Percentiles rank a stretch among this genome's conserved stretches.
Evolutionary conservation across 495 filamentous ascomycete species (phyloP).

Genomic region (Neurospora sp.): DNA sequence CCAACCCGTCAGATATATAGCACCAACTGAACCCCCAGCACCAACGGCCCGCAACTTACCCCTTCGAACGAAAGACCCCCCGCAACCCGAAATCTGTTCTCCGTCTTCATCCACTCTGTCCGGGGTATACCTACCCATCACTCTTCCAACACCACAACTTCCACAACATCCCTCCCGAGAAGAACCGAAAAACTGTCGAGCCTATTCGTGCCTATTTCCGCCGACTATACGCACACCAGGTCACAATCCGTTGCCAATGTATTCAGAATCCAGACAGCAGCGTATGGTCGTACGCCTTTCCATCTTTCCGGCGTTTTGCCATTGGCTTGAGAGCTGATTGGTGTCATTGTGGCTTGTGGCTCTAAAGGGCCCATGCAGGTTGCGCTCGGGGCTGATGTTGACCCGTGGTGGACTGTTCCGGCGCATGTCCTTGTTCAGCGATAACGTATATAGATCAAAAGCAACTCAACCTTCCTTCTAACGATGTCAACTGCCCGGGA

Average conservation of each 20-base stretch:
- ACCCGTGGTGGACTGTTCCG: not conserved
- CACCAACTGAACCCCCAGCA: not conserved
- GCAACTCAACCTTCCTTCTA: not conserved
- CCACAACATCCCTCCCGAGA: not conserved
- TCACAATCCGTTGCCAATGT: not conserved
- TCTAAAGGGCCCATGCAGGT: not conserved
- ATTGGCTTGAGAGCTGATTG: not conserved
- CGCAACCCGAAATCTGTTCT: not conserved
- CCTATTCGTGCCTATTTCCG: not conserved
- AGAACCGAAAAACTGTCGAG: not conserved
- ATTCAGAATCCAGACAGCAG: not conserved
- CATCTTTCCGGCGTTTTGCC: not conserved
- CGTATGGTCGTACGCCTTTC: not conserved
- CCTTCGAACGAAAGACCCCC: not conserved
- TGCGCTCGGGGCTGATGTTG: not conserved
- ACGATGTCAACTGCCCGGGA: no score
- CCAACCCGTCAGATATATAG: not conserved
- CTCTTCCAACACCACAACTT: not conserved
- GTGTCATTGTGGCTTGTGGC: not conserved
- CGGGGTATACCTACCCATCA: not conserved
- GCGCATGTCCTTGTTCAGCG: not conserved
- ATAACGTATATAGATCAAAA: not conserved
- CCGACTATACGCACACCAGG: not conserved
- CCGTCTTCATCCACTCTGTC: not conserved
- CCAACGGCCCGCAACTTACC: not conserved